Evolutionary conservation across 176 grass and related monocot species (phyloP).

Genomic region (Elymus sibiricus): DNA sequence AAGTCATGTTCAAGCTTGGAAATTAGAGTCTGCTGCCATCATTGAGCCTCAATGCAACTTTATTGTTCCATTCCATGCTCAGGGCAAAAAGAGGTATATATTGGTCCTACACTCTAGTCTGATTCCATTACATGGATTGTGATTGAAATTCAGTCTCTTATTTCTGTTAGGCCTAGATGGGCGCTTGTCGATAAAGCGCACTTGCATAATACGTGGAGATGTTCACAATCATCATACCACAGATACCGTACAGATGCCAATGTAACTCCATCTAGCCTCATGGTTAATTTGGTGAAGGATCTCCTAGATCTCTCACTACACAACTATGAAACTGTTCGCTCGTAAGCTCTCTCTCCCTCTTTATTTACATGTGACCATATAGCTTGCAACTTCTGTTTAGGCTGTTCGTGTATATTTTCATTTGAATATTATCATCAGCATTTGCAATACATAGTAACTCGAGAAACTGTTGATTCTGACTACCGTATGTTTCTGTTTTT

Average conservation of each 20-base stretch:
- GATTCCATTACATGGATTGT: conserved; percentile 11
- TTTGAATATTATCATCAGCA: conserved; percentile 4
- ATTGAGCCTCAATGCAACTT: conserved; percentile 93
- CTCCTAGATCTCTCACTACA: conserved; percentile 92
- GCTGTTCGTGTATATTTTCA: conserved; percentile 18
- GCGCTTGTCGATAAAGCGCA: conserved; percentile 86
- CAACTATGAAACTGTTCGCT: conserved; percentile 95
- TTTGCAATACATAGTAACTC: conserved; percentile 1
- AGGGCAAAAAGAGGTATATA: conserved; percentile 84
- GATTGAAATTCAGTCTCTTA: conserved; percentile 18
- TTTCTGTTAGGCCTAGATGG: conserved; percentile 77
- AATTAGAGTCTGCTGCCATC: conserved; percentile 84
- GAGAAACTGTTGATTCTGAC: not conserved
- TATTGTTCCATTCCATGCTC: conserved; percentile 71
- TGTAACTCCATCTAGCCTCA: conserved; percentile 65
- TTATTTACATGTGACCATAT: not conserved
- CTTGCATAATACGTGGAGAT: conserved; percentile 90
- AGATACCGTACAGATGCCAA: conserved; percentile 70
- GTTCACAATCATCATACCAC: conserved; percentile 86
- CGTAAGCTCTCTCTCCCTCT: conserved; percentile 47
- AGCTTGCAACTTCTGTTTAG: not conserved
- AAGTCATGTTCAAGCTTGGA: conserved; percentile 85
- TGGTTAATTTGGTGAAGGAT: conserved; percentile 76
- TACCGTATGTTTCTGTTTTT: not conserved
- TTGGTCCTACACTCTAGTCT: conserved; percentile 10